phyloP scores from a whole-genome alignment of 345 rosid species.

The Eucalyptus cladocalyx region DNA sequence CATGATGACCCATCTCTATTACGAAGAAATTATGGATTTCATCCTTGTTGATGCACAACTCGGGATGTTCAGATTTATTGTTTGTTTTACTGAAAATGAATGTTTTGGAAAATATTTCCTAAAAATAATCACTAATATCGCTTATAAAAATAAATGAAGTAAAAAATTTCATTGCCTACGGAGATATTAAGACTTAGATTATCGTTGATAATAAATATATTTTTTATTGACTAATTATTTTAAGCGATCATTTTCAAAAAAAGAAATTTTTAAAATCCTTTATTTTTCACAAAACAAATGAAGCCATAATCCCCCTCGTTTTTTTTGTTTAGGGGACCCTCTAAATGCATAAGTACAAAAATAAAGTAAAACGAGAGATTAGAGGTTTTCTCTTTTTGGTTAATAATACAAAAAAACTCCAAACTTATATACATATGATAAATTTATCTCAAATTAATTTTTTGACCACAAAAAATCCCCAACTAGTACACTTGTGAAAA shows the following conservation, averaged over 20 bases:
- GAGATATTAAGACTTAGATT: not conserved
- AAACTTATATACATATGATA: rapidly evolving
- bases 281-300: not conserved
- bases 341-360: not conserved
- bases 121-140: not conserved
- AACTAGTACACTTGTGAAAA: too few relatives aligned
- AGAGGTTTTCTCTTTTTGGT: not conserved
- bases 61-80: rapidly evolving
- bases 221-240: not conserved
- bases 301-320: not conserved
- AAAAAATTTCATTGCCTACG: not conserved
- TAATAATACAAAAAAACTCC: not conserved
- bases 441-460: too few relatives aligned
- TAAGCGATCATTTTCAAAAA: not conserved
- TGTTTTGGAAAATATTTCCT: not conserved
- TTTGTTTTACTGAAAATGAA: not conserved
- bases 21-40: not conserved
- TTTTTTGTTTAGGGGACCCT: not conserved
- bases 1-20: not conserved
- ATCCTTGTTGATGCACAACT: not conserved
- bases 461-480: too few relatives aligned
- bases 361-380: not conserved
- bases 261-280: rapidly evolving
- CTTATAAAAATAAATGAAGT: not conserved
- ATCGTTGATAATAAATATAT: not conserved